phyloP scores from a whole-genome alignment of 1,139 yeast species.

The Geotrichum australiense region DNA sequence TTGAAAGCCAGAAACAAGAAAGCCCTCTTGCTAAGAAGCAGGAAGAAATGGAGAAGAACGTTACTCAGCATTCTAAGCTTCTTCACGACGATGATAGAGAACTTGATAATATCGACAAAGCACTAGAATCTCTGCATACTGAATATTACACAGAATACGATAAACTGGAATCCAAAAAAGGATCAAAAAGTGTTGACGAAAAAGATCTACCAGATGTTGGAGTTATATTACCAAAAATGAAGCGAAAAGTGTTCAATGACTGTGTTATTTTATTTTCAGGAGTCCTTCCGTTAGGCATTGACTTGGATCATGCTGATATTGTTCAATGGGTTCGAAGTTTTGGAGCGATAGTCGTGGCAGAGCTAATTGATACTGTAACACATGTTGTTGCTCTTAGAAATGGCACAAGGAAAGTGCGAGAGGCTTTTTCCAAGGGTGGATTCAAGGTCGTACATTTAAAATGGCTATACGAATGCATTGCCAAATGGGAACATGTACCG shows the following conservation, averaged over 20 bases:
- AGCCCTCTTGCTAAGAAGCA: conserved; percentile 82
- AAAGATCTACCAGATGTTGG: conserved; percentile 31
- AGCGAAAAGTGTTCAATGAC: conserved; percentile 58
- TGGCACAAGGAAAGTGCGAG: conserved; percentile 72
- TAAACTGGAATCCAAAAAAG: conserved; percentile 16
- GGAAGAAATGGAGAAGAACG: conserved; percentile 51
- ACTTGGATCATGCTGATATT: conserved; percentile 61
- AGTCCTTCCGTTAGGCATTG: conserved; percentile 69
- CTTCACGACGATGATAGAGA: conserved; percentile 79
- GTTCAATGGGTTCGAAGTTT: conserved; percentile 89
- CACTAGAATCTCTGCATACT: conserved; percentile 55
- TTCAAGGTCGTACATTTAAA: conserved; percentile 83
- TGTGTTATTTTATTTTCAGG: conserved; percentile 78
- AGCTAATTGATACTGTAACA: conserved; percentile 68
- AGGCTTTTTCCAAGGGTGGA: conserved; percentile 37
- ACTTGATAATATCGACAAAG: conserved; percentile 54
- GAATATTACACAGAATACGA: conserved; percentile 52
- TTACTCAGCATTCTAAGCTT: conserved; percentile 38
- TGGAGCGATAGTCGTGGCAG: conserved; percentile 80
- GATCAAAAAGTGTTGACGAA: conserved; percentile 11
- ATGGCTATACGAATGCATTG: conserved; percentile 85
- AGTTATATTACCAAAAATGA: conserved; percentile 63
- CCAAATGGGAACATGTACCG: conserved; percentile 65
- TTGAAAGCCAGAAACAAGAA: conserved; percentile 63
- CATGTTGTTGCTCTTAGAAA: conserved; percentile 81